phyloP scores from a whole-genome alignment of 768 basidiomycete species.

The Agrocybe chaxingu region DNA sequence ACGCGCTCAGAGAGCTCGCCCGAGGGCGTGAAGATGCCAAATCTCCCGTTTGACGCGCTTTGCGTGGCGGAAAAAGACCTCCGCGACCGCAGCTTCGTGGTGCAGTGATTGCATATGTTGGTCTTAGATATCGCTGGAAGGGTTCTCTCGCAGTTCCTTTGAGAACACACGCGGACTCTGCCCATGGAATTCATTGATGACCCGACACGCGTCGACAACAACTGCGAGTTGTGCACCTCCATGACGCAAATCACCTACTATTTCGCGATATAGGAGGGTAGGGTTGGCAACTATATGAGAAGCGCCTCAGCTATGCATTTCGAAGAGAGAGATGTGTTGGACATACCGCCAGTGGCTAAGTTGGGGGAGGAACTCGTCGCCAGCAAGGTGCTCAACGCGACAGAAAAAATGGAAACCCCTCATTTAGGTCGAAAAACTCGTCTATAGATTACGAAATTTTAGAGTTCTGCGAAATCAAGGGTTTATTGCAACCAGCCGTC shows the following conservation, averaged over 20 bases:
- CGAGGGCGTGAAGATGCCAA: no score
- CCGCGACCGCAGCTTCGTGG: slow-evolving; percentile 2
- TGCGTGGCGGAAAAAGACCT: not conserved
- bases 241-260: slow-evolving; percentile 1
- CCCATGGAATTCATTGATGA: not conserved
- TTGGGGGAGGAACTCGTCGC: no score
- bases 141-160: slow-evolving; percentile 6
- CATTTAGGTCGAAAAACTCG: slow-evolving; percentile 1
- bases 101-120: slow-evolving; percentile 12
- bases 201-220: not conserved
- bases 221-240: slow-evolving; percentile 2
- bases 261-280: no score
- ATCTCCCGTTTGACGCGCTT: not conserved
- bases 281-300: no score
- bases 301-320: not conserved
- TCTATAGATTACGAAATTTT: no score
- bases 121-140: slow-evolving; percentile 4
- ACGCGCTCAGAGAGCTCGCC: no score
- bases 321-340: no score
- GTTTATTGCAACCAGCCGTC: no score
- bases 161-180: slow-evolving; percentile 6
- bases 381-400: no score
- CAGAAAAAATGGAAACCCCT: not conserved
- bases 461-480: no score
- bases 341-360: no score